Evolutionary conservation across 306 rosid genomes (phyloP), one percentile per base, ranked within the genome.

Genomic region (Glycine tomentella): DNA sequence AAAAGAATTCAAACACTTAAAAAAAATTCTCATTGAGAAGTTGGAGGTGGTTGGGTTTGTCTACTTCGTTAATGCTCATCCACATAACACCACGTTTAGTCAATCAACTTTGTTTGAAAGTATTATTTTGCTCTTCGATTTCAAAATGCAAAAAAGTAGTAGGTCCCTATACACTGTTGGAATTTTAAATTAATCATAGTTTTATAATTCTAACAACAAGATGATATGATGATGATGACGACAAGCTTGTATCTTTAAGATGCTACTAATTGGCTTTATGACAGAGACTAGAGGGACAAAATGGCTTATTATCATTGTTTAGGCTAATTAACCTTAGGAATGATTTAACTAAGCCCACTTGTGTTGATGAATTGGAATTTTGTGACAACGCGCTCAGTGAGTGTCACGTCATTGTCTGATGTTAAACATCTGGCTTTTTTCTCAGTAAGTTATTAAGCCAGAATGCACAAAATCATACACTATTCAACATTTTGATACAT

Each of bases 31-130:
- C 10, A 33, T 25, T 11, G 40, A 57, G 69, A 86, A 51, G 74
- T 80, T 65, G 87, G 65, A 72, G 80, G 84, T 86, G 81, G 86
- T 66, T 85, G 78, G 69, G 59, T 66, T 76, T 80, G 85, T 83
- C 83, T 74, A 59, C 58, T 83, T 80, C 61, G 61, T 72, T 80
- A 66, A 76, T 76, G 85, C 83, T 80, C 83, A 67, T 80, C 89
- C 85, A 83, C 85, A 80, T 83, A 86, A 76, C 75, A 44, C 64
- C 81, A 51, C 79, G 80, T 69, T 59, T 12, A 56, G 70, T 76
- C 84, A 72, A 75, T 83, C 81, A 65, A 72, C 78, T 83, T 75
- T 66, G 59, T 76, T 58, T 3, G 40, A 76, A 80, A 83, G 36
- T 51, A 76, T 76, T 42, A 55, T 64, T 70, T 83, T 53, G 52